phyloP scores from a whole-genome alignment of 2,329 filamentous ascomycete genomes.

The Lithohypha guttulata region DNA sequence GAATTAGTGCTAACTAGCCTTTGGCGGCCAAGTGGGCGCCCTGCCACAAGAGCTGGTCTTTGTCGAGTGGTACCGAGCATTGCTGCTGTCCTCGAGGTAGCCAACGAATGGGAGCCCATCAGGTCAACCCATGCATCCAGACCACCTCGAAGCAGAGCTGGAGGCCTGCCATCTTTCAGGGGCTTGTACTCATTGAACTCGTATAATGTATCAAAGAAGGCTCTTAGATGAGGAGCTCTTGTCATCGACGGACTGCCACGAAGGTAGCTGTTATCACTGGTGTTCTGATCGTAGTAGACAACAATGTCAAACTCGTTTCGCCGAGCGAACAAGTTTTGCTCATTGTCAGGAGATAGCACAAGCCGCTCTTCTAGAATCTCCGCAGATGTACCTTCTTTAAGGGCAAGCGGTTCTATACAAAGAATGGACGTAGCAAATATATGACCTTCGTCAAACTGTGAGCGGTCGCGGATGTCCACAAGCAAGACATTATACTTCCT shows the following conservation, averaged over 20 bases:
- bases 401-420: constrained; percentile 74
- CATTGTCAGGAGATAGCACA: constrained; percentile 41
- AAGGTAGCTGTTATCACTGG: constrained; percentile 48
- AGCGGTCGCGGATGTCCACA: constrained; percentile 73
- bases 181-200: constrained; percentile 75
- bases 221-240: constrained; percentile 50
- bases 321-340: constrained; percentile 63
- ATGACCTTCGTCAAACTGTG: constrained; percentile 78
- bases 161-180: constrained; percentile 52
- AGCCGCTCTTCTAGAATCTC: constrained; percentile 47
- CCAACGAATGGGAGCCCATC: constrained; percentile 59
- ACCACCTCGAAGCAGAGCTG: constrained; percentile 71
- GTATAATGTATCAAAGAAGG: constrained; percentile 66
- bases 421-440: constrained; percentile 75
- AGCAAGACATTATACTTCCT: constrained; percentile 57
- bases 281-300: constrained; percentile 75
- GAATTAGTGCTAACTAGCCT: constrained; percentile 41
- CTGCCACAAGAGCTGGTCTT: constrained; percentile 27
- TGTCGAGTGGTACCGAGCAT: constrained; percentile 36
- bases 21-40: constrained; percentile 42
- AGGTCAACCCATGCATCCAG: constrained; percentile 77
- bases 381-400: constrained; percentile 57
- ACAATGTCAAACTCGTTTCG: constrained; percentile 71
- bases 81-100: constrained; percentile 45
- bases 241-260: constrained; percentile 35